Percentiles rank a stretch among this genome's conserved stretches.
phyloP scores from a whole-genome alignment of 257 asterid species.

The Solanum dulcamara region DNA sequence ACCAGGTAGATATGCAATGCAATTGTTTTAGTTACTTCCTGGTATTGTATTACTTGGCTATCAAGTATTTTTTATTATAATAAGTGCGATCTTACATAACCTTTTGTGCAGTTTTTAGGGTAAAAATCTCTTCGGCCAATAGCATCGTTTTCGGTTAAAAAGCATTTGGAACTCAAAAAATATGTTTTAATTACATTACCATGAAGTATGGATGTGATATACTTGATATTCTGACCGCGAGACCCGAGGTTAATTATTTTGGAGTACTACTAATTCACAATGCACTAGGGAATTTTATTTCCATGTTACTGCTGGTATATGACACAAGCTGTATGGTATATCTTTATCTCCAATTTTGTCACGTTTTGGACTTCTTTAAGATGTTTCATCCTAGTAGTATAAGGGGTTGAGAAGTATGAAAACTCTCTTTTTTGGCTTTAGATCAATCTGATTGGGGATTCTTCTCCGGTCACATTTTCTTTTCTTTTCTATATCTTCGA shows the following conservation, averaged over 20 bases:
- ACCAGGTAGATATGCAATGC: constrained; percentile 35
- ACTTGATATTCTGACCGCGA: not conserved
- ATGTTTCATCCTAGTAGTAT: not conserved
- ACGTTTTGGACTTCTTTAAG: not conserved
- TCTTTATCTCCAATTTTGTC: not conserved
- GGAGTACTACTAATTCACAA: not conserved
- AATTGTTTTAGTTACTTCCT: not conserved
- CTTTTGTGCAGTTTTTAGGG: not conserved
- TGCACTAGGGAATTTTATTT: not conserved
- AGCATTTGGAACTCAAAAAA: not conserved
- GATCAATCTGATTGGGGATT: not conserved
- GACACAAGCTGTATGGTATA: not conserved
- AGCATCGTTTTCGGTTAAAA: not conserved
- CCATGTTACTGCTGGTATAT: not conserved
- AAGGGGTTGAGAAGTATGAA: not conserved
- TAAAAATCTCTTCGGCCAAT: not conserved
- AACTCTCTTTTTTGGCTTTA: not conserved
- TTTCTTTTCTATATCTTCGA: not conserved
- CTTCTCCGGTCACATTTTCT: not conserved
- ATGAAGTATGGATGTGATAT: not conserved
- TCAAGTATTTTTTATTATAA: not conserved
- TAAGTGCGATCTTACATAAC: not conserved
- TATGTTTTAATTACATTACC: not conserved
- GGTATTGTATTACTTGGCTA: not conserved
- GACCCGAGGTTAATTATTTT: not conserved